Conservation (phyloP, 805 yeast genomes). For the Sungouiella blattae region DNA sequence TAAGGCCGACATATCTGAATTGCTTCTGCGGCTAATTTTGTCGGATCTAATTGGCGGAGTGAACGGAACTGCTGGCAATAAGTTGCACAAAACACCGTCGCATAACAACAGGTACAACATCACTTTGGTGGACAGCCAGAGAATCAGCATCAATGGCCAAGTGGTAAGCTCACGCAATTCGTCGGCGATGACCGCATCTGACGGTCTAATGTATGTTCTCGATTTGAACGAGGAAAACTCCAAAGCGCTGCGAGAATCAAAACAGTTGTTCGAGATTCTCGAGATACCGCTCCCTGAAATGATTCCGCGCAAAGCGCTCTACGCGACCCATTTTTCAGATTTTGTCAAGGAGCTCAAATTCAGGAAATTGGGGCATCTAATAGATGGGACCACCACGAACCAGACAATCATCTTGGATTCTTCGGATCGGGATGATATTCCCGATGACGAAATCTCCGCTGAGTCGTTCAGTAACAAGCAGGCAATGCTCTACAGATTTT, state of each 20-base stretch:
- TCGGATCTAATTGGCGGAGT: conserved; percentile 25
- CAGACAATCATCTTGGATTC: conserved; percentile 62
- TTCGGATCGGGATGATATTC: conserved; percentile 32
- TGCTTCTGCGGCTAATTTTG: conserved; percentile 26
- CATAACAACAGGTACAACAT: conserved; percentile 12
- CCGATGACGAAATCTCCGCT: conserved; percentile 12
- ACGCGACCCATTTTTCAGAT: conserved; percentile 46
- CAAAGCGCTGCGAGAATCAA: conserved; percentile 4
- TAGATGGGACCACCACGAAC: conserved; percentile 48
- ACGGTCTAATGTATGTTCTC: conserved; percentile 36
- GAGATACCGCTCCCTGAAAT: conserved; percentile 21
- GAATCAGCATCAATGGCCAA: conserved; percentile 16
- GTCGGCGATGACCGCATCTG: conserved; percentile 19
- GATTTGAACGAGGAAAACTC: conserved; percentile 8
- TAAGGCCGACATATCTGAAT: conserved; percentile 21
- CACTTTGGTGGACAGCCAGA: conserved; percentile 7
- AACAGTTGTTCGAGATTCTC: conserved; percentile 19
- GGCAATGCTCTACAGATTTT: conserved; percentile 60
- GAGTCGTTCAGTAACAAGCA: conserved; percentile 32
- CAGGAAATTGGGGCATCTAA: conserved; percentile 50
- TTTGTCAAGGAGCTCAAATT: conserved; percentile 71
- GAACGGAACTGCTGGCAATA: conserved; percentile 22
- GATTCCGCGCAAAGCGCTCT: conserved; percentile 34
- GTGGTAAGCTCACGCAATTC: conserved; percentile 13
- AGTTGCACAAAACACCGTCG: conserved; percentile 2